Percentiles rank a stretch among this genome's conserved stretches.
phyloP scores from a whole-genome alignment of 192 early-diverging fungal species.

The Obelidium mucronatum region DNA sequence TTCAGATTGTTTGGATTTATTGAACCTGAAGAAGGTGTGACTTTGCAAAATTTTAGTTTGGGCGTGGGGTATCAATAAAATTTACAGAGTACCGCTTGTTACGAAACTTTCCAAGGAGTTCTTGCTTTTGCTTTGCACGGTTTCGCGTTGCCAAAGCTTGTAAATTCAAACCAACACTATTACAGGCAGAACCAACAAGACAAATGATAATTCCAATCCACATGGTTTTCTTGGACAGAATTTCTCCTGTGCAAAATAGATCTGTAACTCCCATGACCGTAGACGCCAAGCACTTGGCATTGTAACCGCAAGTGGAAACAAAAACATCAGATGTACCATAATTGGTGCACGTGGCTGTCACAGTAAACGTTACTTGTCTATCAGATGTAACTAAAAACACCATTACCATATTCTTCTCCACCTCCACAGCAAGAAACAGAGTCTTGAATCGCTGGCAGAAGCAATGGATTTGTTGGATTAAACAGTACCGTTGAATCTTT shows the following conservation, averaged over 20 bases:
- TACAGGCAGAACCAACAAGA: conserved; percentile 66
- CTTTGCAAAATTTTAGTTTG: too few relatives aligned
- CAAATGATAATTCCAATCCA: conserved; percentile 81
- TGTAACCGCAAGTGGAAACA: conserved; percentile 10
- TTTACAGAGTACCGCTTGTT: too few relatives aligned
- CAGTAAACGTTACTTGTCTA: neutral
- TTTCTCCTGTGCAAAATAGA: neutral
- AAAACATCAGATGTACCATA: neutral
- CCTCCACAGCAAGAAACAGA: conserved; percentile 27
- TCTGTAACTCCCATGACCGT: neutral
- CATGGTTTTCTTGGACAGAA: neutral
- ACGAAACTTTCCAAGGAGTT: conserved; percentile 5
- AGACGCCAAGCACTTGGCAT: neutral
- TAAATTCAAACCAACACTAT: conserved; percentile 78
- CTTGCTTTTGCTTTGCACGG: conserved; percentile 56
- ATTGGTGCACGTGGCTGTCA: conserved; percentile 14
- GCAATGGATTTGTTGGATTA: conserved; percentile 15
- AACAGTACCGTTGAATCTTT: conserved; percentile 22
- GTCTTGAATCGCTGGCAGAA: neutral
- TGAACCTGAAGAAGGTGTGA: too few relatives aligned
- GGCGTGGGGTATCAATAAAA: too few relatives aligned
- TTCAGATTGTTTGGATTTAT: too few relatives aligned
- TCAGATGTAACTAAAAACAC: neutral
- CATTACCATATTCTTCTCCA: neutral
- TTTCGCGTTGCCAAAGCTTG: conserved; percentile 80